Evolutionary conservation across 345 rosid genomes (phyloP), one percentile per base, ranked within the genome.

Genomic region (Xanthoceras sorbifolium): DNA sequence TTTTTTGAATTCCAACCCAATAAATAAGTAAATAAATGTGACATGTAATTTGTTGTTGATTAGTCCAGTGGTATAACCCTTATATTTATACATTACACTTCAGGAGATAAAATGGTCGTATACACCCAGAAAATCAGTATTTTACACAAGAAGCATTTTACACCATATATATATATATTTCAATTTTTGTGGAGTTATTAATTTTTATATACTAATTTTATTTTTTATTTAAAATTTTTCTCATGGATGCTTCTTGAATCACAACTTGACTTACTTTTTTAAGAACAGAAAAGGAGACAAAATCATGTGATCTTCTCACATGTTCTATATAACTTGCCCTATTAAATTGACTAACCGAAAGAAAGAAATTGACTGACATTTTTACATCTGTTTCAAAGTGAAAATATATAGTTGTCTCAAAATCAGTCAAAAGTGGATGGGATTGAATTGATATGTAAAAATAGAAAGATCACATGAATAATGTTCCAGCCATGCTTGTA

Each of bases 221-320:
- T 7, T 28, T 48, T 46, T 8, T 0, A 2, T 8, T 42, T 36
- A 23, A 3, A n/a, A n/a, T n/a, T n/a, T 4, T 28, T 7, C 36
- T 9, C 52, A 1, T 46, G 52, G 64, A 59, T 23, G 66, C 36
- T 59, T 72, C 54, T 72, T 42, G 74, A 64, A 62, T 59, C 42
- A 23, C 29, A 36, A 38, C 8, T 22, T 29, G 25, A n/a, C 29
- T 29, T 8, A 12, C 29, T 46, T 12, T 36, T 28, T 2, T 36
- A 26, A 7, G 2, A 36, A 31, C 36, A 22, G 18, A 46, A 20
- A 68, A 63, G 9, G 29, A 28, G 22, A n/a, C n/a, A 64, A 28
- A 31, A 63, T 63, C 77, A 63, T 46, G 77, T 44, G 77, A 73
- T 22, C 44, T 63, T 73, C n/a, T 73, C 69, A 63, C 69, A 22